Percentiles rank a stretch among this genome's conserved stretches.
Evolutionary conservation across 345 rosid genomes (phyloP).

Genomic region (Eucalyptus pumila): DNA sequence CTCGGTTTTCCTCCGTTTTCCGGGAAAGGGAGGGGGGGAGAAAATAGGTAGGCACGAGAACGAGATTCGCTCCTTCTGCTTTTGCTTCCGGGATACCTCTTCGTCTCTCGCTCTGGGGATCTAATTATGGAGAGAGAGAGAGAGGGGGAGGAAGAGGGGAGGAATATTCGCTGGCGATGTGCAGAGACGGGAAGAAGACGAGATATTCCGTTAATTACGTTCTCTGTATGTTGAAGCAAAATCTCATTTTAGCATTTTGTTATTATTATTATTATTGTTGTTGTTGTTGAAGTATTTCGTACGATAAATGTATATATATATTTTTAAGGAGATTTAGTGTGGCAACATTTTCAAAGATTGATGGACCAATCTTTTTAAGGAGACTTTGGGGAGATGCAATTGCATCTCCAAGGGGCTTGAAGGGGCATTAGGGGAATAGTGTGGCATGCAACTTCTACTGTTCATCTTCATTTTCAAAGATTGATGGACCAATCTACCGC

Average conservation of each 20-base stretch:
- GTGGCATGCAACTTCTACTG: too few species aligned
- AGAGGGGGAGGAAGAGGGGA: background rate
- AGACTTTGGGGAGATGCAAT: too few species aligned
- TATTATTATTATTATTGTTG: too few species aligned
- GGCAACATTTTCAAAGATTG: background rate
- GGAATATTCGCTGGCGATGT: slow-evolving; percentile 2
- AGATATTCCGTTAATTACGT: background rate
- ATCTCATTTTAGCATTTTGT: background rate
- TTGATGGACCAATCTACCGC: background rate
- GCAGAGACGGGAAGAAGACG: background rate
- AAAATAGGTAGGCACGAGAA: background rate
- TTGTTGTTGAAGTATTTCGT: background rate
- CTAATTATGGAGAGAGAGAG: background rate
- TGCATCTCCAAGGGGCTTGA: too few species aligned
- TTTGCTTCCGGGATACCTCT: background rate
- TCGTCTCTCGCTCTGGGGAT: background rate
- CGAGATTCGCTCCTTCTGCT: background rate
- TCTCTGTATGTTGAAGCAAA: background rate
- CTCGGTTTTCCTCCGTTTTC: background rate
- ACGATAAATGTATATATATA: background rate
- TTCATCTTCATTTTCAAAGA: background rate
- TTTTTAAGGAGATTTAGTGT: background rate
- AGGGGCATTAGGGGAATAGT: too few species aligned
- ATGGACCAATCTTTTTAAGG: background rate
- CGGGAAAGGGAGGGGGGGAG: background rate